Conservation (phyloP, 306 rosid species). For the Trifolium dubium region DNA sequence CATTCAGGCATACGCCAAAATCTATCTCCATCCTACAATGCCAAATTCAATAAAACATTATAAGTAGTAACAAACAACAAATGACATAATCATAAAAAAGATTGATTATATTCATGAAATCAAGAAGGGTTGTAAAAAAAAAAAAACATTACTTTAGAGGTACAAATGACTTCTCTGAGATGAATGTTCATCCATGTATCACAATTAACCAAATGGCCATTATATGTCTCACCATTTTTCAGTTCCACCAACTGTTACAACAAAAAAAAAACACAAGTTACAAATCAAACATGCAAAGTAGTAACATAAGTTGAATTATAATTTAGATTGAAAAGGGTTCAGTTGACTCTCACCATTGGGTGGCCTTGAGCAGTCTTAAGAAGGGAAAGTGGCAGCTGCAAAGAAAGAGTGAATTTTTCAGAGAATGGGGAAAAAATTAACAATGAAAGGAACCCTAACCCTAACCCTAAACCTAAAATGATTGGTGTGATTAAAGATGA, state of each 20-base stretch:
- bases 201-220: constrained; percentile 96
- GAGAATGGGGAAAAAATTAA: constrained; percentile 11
- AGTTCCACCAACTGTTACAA: constrained; percentile 85
- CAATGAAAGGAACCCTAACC: constrained; percentile 26
- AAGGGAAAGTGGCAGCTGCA: constrained; percentile 93
- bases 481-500: constrained; percentile 1
- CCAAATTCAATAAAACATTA: constrained; percentile 17
- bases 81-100: neutral
- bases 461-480: neutral
- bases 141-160: constrained; percentile 72
- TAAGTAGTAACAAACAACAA: constrained; percentile 19
- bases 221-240: constrained; percentile 98
- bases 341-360: constrained; percentile 66
- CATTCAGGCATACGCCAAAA: constrained; percentile 99
- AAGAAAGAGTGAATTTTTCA: constrained; percentile 6
- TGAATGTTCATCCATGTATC: constrained; percentile 99
- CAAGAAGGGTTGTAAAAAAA: neutral
- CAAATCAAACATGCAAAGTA: too few species aligned
- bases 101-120: constrained; percentile 5
- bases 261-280: neutral
- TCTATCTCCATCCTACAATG: constrained; percentile 92
- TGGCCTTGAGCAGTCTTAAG: constrained; percentile 96
- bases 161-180: constrained; percentile 97
- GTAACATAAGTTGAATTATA: too few species aligned
- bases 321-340: too few species aligned